phyloP scores from a whole-genome alignment of 2,329 filamentous ascomycete species.

The Botrytis sinoallii region DNA sequence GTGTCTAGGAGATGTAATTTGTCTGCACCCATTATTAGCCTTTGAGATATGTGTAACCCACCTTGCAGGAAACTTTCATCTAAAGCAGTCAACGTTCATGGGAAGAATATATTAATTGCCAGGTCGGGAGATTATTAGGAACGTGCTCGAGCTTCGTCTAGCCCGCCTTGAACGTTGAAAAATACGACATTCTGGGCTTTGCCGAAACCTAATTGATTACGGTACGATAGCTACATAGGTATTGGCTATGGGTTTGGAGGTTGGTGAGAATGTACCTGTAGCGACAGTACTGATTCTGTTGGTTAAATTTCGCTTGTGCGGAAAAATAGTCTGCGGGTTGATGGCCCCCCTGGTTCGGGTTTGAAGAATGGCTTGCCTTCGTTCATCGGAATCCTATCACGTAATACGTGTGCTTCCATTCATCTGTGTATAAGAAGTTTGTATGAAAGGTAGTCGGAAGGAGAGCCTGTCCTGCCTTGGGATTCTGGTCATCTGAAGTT shows the following conservation, averaged over 20 bases:
- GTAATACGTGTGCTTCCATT: neutral
- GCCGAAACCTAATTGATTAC: conserved; percentile 1
- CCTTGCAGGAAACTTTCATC: conserved; percentile 1
- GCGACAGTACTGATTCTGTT: neutral
- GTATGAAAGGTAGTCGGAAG: neutral
- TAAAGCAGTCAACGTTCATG: neutral
- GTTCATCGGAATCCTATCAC: neutral
- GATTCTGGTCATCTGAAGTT: neutral
- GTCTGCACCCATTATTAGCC: neutral
- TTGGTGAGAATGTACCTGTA: neutral
- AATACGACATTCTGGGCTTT: conserved; percentile 2
- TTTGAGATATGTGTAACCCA: neutral
- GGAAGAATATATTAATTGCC: conserved; percentile 15
- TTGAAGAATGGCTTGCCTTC: neutral
- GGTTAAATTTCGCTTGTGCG: conserved; percentile 15
- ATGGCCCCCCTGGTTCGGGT: neutral
- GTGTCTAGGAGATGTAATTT: neutral
- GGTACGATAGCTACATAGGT: neutral
- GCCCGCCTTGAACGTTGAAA: conserved; percentile 20
- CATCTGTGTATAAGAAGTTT: neutral
- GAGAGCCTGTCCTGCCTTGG: neutral
- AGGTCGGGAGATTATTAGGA: conserved; percentile 10
- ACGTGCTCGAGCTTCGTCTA: conserved; percentile 16
- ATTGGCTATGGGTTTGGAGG: neutral
- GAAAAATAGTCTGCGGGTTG: neutral